A percentile compares a stretch with the other conserved stretches of the same genome.
Conservation (phyloP, 116 monocot genomes). For the Phalaenopsis hybrid region DNA sequence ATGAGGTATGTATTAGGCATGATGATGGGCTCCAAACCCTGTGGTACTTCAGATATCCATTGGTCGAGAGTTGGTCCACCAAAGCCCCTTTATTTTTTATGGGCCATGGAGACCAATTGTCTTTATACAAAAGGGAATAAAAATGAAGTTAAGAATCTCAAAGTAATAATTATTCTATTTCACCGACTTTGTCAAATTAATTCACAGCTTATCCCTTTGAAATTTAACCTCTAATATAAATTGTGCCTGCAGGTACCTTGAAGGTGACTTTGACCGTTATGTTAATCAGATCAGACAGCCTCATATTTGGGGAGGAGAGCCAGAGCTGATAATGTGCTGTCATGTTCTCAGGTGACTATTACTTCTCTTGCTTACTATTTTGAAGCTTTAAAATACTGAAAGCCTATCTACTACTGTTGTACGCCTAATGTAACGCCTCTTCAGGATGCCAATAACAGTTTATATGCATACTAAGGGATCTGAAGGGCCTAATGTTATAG, state of each 20-base stretch:
- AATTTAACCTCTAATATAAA: too few relatives aligned
- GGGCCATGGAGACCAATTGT: too few relatives aligned
- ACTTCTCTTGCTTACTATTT: neutral
- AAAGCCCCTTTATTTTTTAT: too few relatives aligned
- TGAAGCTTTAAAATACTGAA: neutral
- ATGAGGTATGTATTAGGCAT: too few relatives aligned
- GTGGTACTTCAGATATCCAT: too few relatives aligned
- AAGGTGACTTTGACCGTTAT: slow-evolving; percentile 60
- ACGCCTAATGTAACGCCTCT: neutral
- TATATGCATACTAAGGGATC: slow-evolving; percentile 38
- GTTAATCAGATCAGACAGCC: slow-evolving; percentile 52
- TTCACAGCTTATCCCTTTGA: too few relatives aligned
- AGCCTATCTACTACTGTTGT: neutral
- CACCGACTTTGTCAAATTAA: too few relatives aligned
- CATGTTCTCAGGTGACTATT: slow-evolving; percentile 54
- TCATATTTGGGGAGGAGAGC: slow-evolving; percentile 68
- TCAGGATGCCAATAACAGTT: slow-evolving; percentile 59
- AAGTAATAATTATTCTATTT: too few relatives aligned
- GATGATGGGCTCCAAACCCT: too few relatives aligned
- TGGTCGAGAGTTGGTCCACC: too few relatives aligned
- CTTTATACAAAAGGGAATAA: too few relatives aligned
- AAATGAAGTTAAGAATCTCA: too few relatives aligned
- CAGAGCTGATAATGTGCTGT: slow-evolving; percentile 64
- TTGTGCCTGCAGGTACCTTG: slow-evolving; percentile 45
- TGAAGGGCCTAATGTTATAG: slow-evolving; percentile 34